Evolutionary conservation across 345 rosid species (phyloP).

Genomic region (Ceriops tagal): DNA sequence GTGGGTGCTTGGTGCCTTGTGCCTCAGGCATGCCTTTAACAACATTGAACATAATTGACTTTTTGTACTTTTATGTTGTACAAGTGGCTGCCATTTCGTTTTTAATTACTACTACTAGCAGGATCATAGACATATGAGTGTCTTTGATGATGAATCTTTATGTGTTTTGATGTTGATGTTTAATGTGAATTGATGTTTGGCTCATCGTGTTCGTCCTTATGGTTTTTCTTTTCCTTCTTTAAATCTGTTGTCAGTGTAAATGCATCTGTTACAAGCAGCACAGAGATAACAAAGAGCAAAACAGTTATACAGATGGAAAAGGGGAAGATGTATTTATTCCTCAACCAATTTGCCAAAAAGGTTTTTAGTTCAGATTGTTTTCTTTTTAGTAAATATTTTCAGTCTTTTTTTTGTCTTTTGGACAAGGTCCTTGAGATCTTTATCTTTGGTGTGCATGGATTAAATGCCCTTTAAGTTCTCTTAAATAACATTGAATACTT

Average conservation of each 20-base stretch:
- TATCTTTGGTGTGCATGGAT: background rate
- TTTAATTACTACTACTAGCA: background rate
- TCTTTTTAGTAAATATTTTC: background rate
- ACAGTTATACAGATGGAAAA: slow-evolving; percentile 88
- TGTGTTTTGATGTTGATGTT: background rate
- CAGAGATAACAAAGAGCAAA: slow-evolving; percentile 80
- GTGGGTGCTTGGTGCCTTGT: no score
- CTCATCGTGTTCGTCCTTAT: background rate
- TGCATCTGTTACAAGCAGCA: slow-evolving; percentile 95
- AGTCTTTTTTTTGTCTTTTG: background rate
- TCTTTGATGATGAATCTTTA: background rate
- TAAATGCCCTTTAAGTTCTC: background rate
- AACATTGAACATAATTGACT: no score
- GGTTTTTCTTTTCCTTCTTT: background rate
- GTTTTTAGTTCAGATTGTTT: slow-evolving; percentile 26
- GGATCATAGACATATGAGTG: background rate
- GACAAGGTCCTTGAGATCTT: background rate
- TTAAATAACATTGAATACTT: no score
- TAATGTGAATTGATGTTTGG: background rate
- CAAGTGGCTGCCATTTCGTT: background rate
- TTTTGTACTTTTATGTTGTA: background rate
- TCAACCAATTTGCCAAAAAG: slow-evolving; percentile 66
- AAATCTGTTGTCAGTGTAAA: slow-evolving; percentile 49
- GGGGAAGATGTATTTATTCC: slow-evolving; percentile 75
- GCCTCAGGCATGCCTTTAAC: no score